Evolutionary conservation across 768 basidiomycete species (phyloP), one percentile per base, ranked within the genome.

Genomic region (Auricularia sp.): DNA sequence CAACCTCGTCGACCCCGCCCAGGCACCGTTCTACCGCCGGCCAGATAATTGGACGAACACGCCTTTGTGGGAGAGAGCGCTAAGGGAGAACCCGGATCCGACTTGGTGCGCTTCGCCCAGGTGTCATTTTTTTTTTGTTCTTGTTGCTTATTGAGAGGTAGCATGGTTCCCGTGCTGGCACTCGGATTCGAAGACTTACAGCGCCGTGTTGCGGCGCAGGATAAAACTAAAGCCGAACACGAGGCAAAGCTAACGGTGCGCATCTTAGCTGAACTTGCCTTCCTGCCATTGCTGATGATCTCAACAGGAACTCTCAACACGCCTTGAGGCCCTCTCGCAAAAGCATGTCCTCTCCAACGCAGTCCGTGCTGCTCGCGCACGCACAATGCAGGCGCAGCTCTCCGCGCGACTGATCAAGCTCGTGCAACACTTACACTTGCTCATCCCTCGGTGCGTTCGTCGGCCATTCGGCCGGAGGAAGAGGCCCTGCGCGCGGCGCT

Each of bases 151-250:
- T 29, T 45, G 13, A 13, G 21, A 10, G 61, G 34, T 67, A 92
- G 91, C 68, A 79, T 90, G 64, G 89, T 92, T 0, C 90, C 90
- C 0, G 91, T 87, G 5, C 76, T 93, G 35, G 92, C 90, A 1
- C 76, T 87, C 34, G 90, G 92, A 11, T 92, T 92, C 64, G 89
- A 92, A 69, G 88, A 92, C 69, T 77, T 94, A 24, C 86, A 89
- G 67, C 81, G 82, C 65, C 87, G 92, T 7, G 86, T 91, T 21
- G 87, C 90, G 62, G 88, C 87, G 0, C 92, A 94, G 74, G 78
- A 82, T 0, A 75, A 79, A 58, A 87, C 88, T 73, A 84, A 88
- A 4, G 77, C 81, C 35, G 79, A 80, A 8, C 90, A 93, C 64
- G 82, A 85, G 70, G 83, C 86, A 71, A 84, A 84, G 66, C 75